Percentiles rank a stretch among this genome's conserved stretches.
Conservation (phyloP, 1,139 yeast species). For the Suzukiozyma palmioleophila region DNA sequence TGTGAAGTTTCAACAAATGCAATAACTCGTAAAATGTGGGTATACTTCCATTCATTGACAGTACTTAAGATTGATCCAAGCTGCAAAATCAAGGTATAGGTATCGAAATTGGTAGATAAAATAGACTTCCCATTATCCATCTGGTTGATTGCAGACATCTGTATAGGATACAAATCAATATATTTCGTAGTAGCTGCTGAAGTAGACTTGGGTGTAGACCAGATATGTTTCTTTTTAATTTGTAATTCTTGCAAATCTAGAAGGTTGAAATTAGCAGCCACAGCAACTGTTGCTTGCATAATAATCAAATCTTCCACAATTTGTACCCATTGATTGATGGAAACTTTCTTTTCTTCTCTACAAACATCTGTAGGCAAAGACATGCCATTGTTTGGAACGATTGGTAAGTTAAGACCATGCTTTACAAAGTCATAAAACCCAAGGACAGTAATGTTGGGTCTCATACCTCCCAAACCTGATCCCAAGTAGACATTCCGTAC, state of each 20-base stretch:
- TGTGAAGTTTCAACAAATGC: constrained; percentile 77
- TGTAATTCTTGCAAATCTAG: constrained; percentile 50
- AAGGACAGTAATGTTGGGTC: constrained; percentile 86
- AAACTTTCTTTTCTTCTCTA: constrained; percentile 63
- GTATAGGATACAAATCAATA: constrained; percentile 92
- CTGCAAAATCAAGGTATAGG: constrained; percentile 87
- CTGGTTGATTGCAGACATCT: constrained; percentile 80
- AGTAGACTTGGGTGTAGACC: constrained; percentile 14
- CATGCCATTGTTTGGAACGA: constrained; percentile 12
- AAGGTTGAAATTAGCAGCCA: constrained; percentile 74
- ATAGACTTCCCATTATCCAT: constrained; percentile 65
- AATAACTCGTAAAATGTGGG: constrained; percentile 70
- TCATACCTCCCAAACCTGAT: constrained; percentile 96
- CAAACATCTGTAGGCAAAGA: constrained; percentile 77
- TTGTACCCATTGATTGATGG: constrained; percentile 84
- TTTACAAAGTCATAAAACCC: constrained; percentile 72
- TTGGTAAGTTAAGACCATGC: constrained; percentile 33
- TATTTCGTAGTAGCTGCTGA: constrained; percentile 33
- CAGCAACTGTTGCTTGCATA: constrained; percentile 90
- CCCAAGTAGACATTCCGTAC: constrained; percentile 87
- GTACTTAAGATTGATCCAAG: constrained; percentile 89
- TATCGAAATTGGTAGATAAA: constrained; percentile 85
- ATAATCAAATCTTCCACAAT: constrained; percentile 86
- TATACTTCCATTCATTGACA: constrained; percentile 86
- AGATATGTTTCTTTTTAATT: constrained; percentile 14